A percentile compares a stretch with the other conserved stretches of the same genome.
phyloP scores from a whole-genome alignment of 495 filamentous ascomycete species.

The Penicillium bovifimosum region DNA sequence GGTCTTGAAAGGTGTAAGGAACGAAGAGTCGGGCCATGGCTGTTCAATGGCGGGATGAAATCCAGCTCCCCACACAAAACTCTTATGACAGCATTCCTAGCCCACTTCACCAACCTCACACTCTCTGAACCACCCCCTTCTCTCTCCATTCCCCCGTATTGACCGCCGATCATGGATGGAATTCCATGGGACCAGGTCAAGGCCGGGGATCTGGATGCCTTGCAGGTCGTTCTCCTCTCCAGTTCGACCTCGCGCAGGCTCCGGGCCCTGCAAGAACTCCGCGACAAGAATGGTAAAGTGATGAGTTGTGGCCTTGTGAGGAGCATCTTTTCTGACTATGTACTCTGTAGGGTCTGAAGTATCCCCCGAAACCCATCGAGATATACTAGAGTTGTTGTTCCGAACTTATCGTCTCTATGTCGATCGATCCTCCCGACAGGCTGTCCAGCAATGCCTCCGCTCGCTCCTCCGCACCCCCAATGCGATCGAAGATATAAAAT shows the following conservation, averaged over 20 bases:
- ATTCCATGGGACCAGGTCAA: constrained; percentile 47
- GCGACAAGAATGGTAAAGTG: constrained; percentile 40
- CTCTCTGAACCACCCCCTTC: constrained; percentile 13
- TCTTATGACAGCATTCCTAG: constrained; percentile 45
- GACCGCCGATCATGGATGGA: constrained; percentile 42
- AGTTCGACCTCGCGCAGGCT: constrained; percentile 46
- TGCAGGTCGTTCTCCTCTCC: constrained; percentile 41
- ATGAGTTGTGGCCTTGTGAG: not conserved
- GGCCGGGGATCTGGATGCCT: constrained; percentile 42
- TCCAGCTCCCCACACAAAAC: constrained; percentile 32
- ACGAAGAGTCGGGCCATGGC: constrained; percentile 15
- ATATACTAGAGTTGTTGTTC: constrained; percentile 67
- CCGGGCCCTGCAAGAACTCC: constrained; percentile 45
- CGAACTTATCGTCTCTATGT: constrained; percentile 80
- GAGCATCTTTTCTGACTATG: constrained; percentile 7
- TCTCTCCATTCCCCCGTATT: constrained; percentile 22
- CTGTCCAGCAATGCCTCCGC: constrained; percentile 70
- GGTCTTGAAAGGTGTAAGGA: constrained; percentile 9
- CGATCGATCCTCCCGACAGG: constrained; percentile 76
- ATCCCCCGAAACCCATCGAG: constrained; percentile 29
- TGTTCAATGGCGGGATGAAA: constrained; percentile 19
- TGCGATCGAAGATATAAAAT: constrained; percentile 47
- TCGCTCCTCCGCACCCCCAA: constrained; percentile 53
- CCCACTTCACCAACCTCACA: constrained; percentile 20
- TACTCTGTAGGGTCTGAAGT: constrained; percentile 27